Conservation (phyloP, 306 rosid genomes). For the Begonia masoniana region DNA sequence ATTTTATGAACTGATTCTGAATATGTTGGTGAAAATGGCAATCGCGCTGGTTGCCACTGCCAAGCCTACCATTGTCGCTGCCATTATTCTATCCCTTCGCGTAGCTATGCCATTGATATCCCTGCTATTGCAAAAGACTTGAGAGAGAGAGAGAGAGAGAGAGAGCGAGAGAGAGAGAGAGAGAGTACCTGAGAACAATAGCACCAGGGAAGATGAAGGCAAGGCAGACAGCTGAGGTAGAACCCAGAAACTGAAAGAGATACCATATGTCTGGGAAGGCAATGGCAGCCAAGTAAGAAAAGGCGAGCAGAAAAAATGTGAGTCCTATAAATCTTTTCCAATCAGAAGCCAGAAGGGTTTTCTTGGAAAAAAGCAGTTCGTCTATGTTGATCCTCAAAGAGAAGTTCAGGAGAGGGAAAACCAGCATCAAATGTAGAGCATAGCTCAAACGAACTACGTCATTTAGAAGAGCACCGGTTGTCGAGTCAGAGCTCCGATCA, state of each 20-base stretch:
- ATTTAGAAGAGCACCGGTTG: conserved; percentile 48
- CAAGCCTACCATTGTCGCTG: conserved; percentile 46
- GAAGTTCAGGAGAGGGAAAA: conserved; percentile 75
- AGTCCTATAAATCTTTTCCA: conserved; percentile 56
- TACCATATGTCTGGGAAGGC: conserved; percentile 86
- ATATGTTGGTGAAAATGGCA: conserved; percentile 56
- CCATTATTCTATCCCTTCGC: conserved; percentile 44
- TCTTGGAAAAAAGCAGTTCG: conserved; percentile 58
- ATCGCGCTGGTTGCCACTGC: conserved; percentile 49
- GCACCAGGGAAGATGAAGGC: conserved; percentile 82
- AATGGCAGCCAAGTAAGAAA: conserved; percentile 69
- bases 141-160: background rate
- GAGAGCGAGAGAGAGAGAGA: conserved; percentile 1
- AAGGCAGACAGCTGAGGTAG: conserved; percentile 68
- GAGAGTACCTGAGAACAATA: conserved; percentile 59
- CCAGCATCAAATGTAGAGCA: conserved; percentile 78
- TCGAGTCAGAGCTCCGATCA: conserved; percentile 44
- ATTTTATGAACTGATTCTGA: conserved; percentile 20
- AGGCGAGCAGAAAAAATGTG: conserved; percentile 33
- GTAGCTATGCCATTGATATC: conserved; percentile 67
- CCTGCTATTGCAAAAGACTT: conserved; percentile 26
- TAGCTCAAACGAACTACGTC: conserved; percentile 67
- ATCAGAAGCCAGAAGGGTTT: conserved; percentile 39
- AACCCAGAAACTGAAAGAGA: conserved; percentile 81
- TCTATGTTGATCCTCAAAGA: conserved; percentile 71